Conservation (phyloP, 352 stramenopile genomes). For the Pythium phragmitis region DNA sequence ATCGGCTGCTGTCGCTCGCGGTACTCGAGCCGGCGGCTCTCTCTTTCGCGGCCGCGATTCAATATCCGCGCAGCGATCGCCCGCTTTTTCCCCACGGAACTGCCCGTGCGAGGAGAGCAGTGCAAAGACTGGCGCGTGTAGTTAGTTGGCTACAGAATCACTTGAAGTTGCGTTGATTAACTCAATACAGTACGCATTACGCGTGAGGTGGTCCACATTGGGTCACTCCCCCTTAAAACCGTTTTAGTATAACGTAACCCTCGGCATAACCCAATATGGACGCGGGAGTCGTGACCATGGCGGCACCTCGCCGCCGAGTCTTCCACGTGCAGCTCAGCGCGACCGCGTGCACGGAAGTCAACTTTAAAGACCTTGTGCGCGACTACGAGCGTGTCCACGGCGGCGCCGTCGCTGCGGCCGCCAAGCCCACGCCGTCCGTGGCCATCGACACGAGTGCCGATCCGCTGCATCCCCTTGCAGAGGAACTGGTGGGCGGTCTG, state of each 20-base stretch:
- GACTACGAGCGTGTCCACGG: conserved; percentile 20
- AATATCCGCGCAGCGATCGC: conserved; percentile 59
- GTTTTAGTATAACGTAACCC: not conserved
- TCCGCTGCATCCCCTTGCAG: conserved; percentile 4
- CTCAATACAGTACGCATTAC: too few relatives aligned
- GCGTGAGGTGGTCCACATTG: too few relatives aligned
- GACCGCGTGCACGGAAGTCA: conserved; percentile 57
- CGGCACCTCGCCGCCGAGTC: conserved; percentile 21
- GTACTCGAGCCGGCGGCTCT: conserved; percentile 54
- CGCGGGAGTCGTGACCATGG: not conserved
- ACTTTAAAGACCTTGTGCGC: conserved; percentile 66
- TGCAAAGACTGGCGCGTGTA: conserved; percentile 3
- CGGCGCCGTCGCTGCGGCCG: not conserved
- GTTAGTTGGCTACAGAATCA: conserved; percentile 4
- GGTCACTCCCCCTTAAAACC: not conserved
- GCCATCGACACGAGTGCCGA: not conserved
- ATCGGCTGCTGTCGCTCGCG: conserved; percentile 57
- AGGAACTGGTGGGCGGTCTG: conserved; percentile 11
- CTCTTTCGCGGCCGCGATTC: conserved; percentile 53
- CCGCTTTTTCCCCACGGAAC: conserved; percentile 38
- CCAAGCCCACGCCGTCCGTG: not conserved
- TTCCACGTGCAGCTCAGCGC: conserved; percentile 56
- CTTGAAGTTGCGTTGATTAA: too few relatives aligned
- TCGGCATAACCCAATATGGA: not conserved
- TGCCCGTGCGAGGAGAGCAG: not conserved